Base-by-base conservation (phyloP, 148 eudicot genomes). In the Gaultheria prostrata region DNA sequence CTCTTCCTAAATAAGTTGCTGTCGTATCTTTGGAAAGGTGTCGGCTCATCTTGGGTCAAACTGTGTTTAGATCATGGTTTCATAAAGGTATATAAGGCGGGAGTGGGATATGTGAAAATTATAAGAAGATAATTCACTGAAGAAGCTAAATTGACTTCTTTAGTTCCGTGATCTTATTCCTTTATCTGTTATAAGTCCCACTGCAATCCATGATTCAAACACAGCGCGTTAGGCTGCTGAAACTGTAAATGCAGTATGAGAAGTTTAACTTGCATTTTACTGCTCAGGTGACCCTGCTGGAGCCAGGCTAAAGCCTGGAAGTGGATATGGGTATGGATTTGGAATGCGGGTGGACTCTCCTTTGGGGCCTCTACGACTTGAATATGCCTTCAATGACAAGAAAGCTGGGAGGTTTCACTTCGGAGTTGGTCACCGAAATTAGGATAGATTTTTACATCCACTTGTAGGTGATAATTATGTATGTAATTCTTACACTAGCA, bases 341-440 rank as follows among this genome's bases (percentile, higher is more conserved):
- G 99, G 99, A 6, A 76, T 97, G 50, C 95, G 99, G 2, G 96
- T 97, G 43, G 97, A 93, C 86, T 97, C 99, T 54, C 99, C 99
- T 21, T 86, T 97, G 81, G 99, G 99, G 10, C 99, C 99, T 49
- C 70, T 97, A 39, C 91, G 99, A 50, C 95, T 97, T 9, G 99
- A 97, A 82, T 94, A 97, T 24, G 99, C 99, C n/a, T 94, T 97
- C 74, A 95, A 91, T 24, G 99, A 97, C 82, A 90, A 59, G 77
- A 83, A 86, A 80, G 87, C 88, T 0, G 90, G 95, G 83, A 90
- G 99, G 89, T 97, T 97, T 85, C 99, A 97, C 86, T 97, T 97
- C 88, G 98, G 95, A 1, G 98, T 97, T 80, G 99, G 99, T 76
- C 91, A 90, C 69, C 89, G 99, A 33, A 94, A 93, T 87, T 94